Evolutionary conservation across 2,329 filamentous ascomycete species (phyloP).

Genomic region (Neurospora sp.): DNA sequence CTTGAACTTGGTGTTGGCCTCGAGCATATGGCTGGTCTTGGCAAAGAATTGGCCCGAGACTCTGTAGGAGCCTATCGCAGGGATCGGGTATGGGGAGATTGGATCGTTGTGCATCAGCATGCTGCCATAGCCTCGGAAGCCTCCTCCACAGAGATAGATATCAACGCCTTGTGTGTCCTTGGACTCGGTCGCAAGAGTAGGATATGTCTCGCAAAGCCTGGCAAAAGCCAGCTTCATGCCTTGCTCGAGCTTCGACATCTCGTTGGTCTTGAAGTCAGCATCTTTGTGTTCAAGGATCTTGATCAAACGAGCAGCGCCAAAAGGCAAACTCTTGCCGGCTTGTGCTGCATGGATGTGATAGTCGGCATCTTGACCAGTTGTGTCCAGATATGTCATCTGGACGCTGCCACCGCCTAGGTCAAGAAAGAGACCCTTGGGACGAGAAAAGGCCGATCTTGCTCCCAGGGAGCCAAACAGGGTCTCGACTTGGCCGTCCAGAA

Average conservation of each 20-base stretch:
- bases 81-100: conserved; percentile 70
- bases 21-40: conserved; percentile 40
- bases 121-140: conserved; percentile 84
- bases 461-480: conserved; percentile 76
- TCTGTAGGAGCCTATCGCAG: conserved; percentile 70
- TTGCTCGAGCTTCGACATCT: conserved; percentile 43
- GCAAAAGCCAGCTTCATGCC: conserved; percentile 52
- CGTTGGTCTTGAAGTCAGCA: conserved; percentile 30
- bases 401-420: conserved; percentile 70
- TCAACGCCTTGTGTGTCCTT: conserved; percentile 40
- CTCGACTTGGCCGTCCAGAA: conserved; percentile 72
- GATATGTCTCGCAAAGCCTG: conserved; percentile 38
- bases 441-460: conserved; percentile 61
- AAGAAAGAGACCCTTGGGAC: conserved; percentile 68
- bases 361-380: conserved; percentile 19
- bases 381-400: conserved; percentile 55
- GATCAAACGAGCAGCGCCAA: conserved; percentile 49
- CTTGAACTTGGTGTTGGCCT: conserved; percentile 36
- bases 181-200: conserved; percentile 34
- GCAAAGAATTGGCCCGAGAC: conserved; percentile 52
- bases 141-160: conserved; percentile 80
- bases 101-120: conserved; percentile 71
- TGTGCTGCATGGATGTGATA: conserved; percentile 45
- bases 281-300: conserved; percentile 34
- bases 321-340: conserved; percentile 48